phyloP scores from a whole-genome alignment of 2,329 filamentous ascomycete species.

The Colletotrichum echinochloae region DNA sequence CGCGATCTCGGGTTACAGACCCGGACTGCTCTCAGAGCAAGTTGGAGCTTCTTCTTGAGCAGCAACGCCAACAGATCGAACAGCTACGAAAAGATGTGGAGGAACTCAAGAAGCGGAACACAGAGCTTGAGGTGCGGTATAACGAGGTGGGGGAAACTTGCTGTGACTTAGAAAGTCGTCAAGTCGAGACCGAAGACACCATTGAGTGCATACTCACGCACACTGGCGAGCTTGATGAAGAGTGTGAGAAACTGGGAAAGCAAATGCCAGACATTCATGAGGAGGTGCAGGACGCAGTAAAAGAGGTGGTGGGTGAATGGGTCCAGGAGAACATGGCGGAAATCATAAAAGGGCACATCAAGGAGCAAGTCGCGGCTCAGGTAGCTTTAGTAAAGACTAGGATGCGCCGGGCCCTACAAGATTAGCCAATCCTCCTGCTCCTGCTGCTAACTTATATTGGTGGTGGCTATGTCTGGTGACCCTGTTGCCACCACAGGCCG shows the following conservation, averaged over 20 bases:
- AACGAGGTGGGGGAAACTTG: slow-evolving; percentile 11
- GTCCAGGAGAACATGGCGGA: slow-evolving; percentile 23
- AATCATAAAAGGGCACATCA: slow-evolving; percentile 2
- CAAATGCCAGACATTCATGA: slow-evolving; percentile 21
- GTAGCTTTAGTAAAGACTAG: slow-evolving; percentile 16
- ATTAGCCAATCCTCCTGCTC: neutral
- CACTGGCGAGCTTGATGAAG: slow-evolving; percentile 17
- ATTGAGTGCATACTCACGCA: slow-evolving; percentile 16
- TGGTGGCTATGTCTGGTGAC: no score
- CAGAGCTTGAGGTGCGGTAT: slow-evolving; percentile 9
- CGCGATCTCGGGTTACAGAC: neutral
- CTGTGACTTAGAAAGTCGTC: slow-evolving; percentile 2
- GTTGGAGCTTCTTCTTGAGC: slow-evolving; percentile 2
- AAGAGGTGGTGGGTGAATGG: slow-evolving; percentile 1
- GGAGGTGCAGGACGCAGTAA: slow-evolving; percentile 9
- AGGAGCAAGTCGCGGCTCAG: slow-evolving; percentile 12
- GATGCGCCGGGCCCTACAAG: slow-evolving; percentile 11
- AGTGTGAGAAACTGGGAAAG: slow-evolving; percentile 28
- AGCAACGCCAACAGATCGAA: slow-evolving; percentile 6
- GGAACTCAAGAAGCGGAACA: slow-evolving; percentile 16
- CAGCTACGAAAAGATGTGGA: slow-evolving; percentile 6
- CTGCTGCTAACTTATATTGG: no score
- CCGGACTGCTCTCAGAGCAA: neutral
- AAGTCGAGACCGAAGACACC: slow-evolving; percentile 9
- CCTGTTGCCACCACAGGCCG: no score